Percentiles rank a stretch among this genome's conserved stretches.
phyloP scores from a whole-genome alignment of 768 basidiomycete species.

The Gloeostereum incarnatum region DNA sequence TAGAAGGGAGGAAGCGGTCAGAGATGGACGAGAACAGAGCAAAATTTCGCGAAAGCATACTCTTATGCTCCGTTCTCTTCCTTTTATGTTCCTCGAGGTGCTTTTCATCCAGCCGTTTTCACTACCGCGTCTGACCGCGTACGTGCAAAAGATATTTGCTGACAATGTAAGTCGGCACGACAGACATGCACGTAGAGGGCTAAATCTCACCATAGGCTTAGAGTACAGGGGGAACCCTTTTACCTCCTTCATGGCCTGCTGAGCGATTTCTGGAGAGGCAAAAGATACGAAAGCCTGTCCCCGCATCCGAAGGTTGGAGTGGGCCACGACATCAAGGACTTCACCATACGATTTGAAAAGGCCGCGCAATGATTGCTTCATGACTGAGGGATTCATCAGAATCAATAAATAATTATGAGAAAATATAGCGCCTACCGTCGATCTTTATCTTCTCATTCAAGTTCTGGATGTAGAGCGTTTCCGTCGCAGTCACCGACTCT shows the following conservation, averaged over 20 bases:
- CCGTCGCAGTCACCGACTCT: slow-evolving; percentile 47
- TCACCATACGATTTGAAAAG: slow-evolving; percentile 93
- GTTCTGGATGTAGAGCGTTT: slow-evolving; percentile 95
- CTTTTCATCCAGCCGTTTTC: slow-evolving; percentile 55
- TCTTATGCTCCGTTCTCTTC: slow-evolving; percentile 72
- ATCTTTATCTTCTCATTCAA: slow-evolving; percentile 91
- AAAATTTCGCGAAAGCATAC: slow-evolving; percentile 32
- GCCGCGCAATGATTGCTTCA: slow-evolving; percentile 80
- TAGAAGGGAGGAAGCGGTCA: slow-evolving; percentile 6
- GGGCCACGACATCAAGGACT: slow-evolving; percentile 92
- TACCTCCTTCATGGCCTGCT: slow-evolving; percentile 88
- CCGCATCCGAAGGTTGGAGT: slow-evolving; percentile 91
- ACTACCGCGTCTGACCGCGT: slow-evolving; percentile 89
- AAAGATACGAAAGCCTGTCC: slow-evolving; percentile 99
- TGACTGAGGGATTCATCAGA: slow-evolving; percentile 35
- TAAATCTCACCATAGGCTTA: slow-evolving; percentile 78
- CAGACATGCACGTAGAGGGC: neutral
- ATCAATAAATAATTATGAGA: slow-evolving; percentile 2
- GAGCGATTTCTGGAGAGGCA: slow-evolving; percentile 69
- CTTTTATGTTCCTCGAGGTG: slow-evolving; percentile 71
- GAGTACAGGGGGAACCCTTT: slow-evolving; percentile 91
- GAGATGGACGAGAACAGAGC: slow-evolving; percentile 1
- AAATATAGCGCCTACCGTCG: slow-evolving; percentile 39
- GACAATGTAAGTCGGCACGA: slow-evolving; percentile 1
- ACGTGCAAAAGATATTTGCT: slow-evolving; percentile 95